Conservation (phyloP, 768 basidiomycete genomes). For the Psilocybe tampanensis region DNA sequence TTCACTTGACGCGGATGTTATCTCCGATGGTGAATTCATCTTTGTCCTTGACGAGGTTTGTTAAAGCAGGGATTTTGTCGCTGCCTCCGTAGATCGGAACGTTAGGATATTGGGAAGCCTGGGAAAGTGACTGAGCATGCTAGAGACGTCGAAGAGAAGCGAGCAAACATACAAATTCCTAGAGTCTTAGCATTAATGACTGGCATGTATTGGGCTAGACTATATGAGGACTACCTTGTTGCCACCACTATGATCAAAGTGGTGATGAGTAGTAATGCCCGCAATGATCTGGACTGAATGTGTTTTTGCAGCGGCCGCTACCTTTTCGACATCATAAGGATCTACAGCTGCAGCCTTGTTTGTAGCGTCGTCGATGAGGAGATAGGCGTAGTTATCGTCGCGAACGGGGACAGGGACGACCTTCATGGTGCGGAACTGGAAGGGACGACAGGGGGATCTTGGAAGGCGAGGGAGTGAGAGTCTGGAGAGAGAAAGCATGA, state of each 20-base stretch:
- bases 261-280: constrained; percentile 90
- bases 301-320: constrained; percentile 60
- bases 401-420: constrained; percentile 80
- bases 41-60: constrained; percentile 77
- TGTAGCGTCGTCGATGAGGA: constrained; percentile 70
- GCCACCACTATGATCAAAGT: constrained; percentile 87
- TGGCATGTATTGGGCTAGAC: background rate
- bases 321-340: constrained; percentile 74
- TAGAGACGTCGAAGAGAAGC: background rate
- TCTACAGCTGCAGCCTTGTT: constrained; percentile 80
- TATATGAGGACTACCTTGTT: constrained; percentile 56
- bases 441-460: constrained; percentile 20
- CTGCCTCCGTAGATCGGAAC: constrained; percentile 84
- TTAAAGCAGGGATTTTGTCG: constrained; percentile 62
- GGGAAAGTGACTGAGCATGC: constrained; percentile 7
- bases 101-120: constrained; percentile 46
- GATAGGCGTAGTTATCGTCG: constrained; percentile 84
- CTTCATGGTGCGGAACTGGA: constrained; percentile 52
- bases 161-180: constrained; percentile 53
- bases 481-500: constrained; percentile 18
- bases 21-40: constrained; percentile 78
- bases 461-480: constrained; percentile 17
- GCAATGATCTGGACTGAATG: constrained; percentile 70
- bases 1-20: constrained; percentile 59
- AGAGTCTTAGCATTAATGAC: constrained; percentile 1